A percentile compares a stretch with the other conserved stretches of the same genome.
These are phyloP conservation scores for Sphagnum magellanicum DNA, from an alignment of 228 moss, liverwort and hornwort genomes.

Conservation along the genomic window DNA sequence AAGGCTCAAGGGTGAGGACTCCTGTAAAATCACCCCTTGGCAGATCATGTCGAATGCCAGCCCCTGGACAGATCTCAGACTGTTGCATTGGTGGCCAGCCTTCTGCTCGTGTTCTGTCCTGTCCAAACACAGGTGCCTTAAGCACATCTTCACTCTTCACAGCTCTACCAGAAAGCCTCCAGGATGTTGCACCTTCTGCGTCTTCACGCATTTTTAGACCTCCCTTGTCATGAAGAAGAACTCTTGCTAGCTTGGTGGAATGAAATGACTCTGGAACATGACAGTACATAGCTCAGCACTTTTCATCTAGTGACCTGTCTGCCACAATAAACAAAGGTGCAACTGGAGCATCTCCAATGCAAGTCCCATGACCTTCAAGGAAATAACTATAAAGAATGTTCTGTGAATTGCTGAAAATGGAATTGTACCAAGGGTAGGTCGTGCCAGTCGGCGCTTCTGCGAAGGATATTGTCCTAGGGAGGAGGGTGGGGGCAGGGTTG, in stretches of 20 bases:
- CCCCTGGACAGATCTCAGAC: slow-evolving; percentile 5
- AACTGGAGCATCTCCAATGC: neutral
- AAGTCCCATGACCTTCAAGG: neutral
- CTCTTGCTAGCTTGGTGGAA: neutral
- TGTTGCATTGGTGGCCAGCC: slow-evolving; percentile 20
- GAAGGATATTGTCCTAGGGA: neutral
- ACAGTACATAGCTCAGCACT: neutral
- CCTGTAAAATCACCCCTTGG: slow-evolving; percentile 8
- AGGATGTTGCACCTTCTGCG: neutral
- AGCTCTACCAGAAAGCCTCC: neutral
- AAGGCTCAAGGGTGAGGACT: slow-evolving; percentile 5
- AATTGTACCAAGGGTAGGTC: neutral
- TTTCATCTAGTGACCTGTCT: neutral
- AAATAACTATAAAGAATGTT: neutral
- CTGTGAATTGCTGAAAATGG: neutral
- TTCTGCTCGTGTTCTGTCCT: slow-evolving; percentile 14
- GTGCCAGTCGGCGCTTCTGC: slow-evolving; percentile 7
- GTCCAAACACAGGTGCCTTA: too few species aligned
- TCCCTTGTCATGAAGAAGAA: neutral
- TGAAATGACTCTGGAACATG: neutral
- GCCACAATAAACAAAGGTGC: neutral
- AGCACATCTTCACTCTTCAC: neutral
- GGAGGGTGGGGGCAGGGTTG: neutral
- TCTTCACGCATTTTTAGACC: neutral
- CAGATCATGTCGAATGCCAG: slow-evolving; percentile 8